Percentiles rank a stretch among this genome's conserved stretches.
Conservation (phyloP, 108 stramenopile genomes). For the Nannochloropsis salina region DNA sequence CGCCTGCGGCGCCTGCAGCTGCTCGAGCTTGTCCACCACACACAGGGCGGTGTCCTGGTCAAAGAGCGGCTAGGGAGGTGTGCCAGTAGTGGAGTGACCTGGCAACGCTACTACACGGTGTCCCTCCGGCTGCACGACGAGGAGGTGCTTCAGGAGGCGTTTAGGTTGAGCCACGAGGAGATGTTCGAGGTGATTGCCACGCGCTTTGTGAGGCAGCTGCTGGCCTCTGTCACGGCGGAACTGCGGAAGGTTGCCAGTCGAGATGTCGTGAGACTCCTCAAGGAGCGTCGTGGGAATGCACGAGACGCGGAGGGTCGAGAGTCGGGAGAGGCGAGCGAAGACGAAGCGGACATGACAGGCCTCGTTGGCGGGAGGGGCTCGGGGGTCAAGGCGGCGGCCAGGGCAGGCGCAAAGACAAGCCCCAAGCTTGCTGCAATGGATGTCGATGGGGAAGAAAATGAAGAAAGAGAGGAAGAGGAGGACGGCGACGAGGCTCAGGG, state of each 20-base stretch:
- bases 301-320: neutral
- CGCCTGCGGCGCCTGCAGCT: slow-evolving; percentile 61
- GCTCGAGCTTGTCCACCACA: slow-evolving; percentile 71
- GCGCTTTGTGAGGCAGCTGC: slow-evolving; percentile 67
- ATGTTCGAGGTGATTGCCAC: slow-evolving; percentile 65
- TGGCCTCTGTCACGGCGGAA: slow-evolving; percentile 59
- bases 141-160: slow-evolving; percentile 75
- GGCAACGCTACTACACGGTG: slow-evolving; percentile 61
- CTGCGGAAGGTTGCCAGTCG: neutral
- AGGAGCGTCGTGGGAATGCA: neutral
- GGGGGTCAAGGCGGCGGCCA: neutral
- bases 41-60: slow-evolving; percentile 57
- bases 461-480: slow-evolving; percentile 69
- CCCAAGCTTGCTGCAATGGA: neutral
- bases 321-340: neutral
- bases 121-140: slow-evolving; percentile 71
- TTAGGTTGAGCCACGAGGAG: slow-evolving; percentile 72
- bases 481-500: slow-evolving; percentile 58
- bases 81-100: slow-evolving; percentile 30
- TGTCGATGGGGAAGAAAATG: slow-evolving; percentile 49
- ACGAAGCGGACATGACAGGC: neutral
- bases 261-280: neutral
- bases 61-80: slow-evolving; percentile 61
- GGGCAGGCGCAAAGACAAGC: neutral
- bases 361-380: neutral